A percentile compares a stretch with the other conserved stretches of the same genome.
phyloP scores from a whole-genome alignment of 2,329 filamentous ascomycete species.

The Madurella fahalii region DNA sequence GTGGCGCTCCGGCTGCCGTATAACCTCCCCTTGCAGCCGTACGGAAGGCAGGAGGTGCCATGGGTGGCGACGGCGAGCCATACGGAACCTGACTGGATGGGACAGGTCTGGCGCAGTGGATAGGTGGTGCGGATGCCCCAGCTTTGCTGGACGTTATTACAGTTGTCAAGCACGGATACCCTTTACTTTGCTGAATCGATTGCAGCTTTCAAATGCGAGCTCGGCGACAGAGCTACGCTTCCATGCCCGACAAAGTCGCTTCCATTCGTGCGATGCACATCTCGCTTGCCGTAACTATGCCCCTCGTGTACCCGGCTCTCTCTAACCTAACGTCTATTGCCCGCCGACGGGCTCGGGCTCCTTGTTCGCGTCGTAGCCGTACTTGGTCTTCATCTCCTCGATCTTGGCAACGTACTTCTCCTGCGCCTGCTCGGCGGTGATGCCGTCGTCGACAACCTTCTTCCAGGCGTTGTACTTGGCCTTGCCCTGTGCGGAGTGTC shows the following conservation, averaged over 20 bases:
- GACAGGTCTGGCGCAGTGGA: constrained; percentile 36
- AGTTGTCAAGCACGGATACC: not conserved
- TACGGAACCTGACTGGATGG: constrained; percentile 58
- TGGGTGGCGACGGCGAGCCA: constrained; percentile 69
- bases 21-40: constrained; percentile 66
- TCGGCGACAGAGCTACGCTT: not conserved
- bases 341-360: constrained; percentile 52
- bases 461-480: constrained; percentile 78
- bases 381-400: constrained; percentile 64
- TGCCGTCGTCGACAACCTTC: constrained; percentile 59
- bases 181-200: not conserved
- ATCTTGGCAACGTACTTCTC: constrained; percentile 70
- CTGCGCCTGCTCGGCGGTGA: constrained; percentile 65
- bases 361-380: constrained; percentile 65
- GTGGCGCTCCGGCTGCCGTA: constrained; percentile 81
- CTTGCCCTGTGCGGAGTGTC: constrained; percentile 56
- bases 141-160: not conserved
- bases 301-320: not conserved
- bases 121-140: not conserved
- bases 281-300: not conserved
- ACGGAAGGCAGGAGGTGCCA: constrained; percentile 60
- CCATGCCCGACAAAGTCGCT: not conserved
- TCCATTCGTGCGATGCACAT: not conserved
- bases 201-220: not conserved
- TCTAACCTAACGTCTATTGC: constrained; percentile 11